These are phyloP conservation scores for Alternaria arborescens DNA, from an alignment of 2,329 filamentous ascomycete genomes.

Conservation along the genomic window DNA sequence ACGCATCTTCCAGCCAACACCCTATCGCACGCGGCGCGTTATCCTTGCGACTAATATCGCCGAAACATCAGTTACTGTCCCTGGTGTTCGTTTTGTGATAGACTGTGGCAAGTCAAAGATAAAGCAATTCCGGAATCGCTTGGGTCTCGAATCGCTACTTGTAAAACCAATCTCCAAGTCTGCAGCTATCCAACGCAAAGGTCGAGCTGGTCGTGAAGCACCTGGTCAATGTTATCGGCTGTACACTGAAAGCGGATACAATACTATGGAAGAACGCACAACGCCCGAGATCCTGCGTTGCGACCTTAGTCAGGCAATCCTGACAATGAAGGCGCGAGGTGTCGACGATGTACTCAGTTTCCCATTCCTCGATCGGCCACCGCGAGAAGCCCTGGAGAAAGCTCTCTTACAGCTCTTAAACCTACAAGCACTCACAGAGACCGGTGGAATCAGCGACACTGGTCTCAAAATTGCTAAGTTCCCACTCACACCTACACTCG, in stretches of 20 bases:
- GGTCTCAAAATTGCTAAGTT: conserved; percentile 83
- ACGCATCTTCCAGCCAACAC: conserved; percentile 79
- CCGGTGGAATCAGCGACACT: conserved; percentile 75
- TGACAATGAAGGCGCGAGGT: conserved; percentile 93
- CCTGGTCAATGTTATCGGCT: conserved; percentile 89
- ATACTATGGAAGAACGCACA: conserved; percentile 74
- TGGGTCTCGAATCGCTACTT: conserved; percentile 90
- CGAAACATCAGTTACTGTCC: conserved; percentile 96
- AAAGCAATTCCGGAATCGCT: conserved; percentile 84
- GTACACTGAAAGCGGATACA: conserved; percentile 82
- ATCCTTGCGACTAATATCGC: conserved; percentile 96
- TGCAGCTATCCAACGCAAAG: conserved; percentile 88
- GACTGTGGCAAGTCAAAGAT: conserved; percentile 95
- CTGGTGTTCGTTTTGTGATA: conserved; percentile 89
- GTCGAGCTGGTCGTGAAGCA: conserved; percentile 91
- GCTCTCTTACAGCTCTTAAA: conserved; percentile 81
- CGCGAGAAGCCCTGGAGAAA: conserved; percentile 79
- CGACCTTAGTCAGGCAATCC: conserved; percentile 82
- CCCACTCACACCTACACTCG: conserved; percentile 82
- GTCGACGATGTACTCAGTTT: conserved; percentile 84
- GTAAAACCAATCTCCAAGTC: conserved; percentile 92
- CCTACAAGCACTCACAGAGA: conserved; percentile 76
- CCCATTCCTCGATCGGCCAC: conserved; percentile 83
- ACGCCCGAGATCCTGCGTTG: conserved; percentile 90
- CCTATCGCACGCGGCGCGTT: conserved; percentile 81